Conservation (phyloP, 305 asterid species). For the Coffea humblotiana region DNA sequence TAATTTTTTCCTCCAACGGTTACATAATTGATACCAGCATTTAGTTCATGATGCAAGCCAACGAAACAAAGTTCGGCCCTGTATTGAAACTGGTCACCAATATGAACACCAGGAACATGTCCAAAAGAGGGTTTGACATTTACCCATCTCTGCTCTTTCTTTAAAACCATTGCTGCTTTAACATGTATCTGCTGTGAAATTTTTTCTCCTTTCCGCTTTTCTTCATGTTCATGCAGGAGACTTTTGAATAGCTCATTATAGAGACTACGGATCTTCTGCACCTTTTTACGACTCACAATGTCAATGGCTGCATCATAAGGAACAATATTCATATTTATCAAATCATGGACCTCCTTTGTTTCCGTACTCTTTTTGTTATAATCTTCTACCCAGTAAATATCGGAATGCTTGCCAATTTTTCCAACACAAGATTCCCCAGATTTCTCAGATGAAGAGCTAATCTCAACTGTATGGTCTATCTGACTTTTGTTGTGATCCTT, state of each 20-base stretch:
- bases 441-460: no score
- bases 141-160: constrained; percentile 23
- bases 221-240: constrained; percentile 16
- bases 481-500: constrained; percentile 9
- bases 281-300: constrained; percentile 10
- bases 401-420: background rate
- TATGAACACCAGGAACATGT: constrained; percentile 36
- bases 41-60: constrained; percentile 30
- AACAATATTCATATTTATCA: constrained; percentile 22
- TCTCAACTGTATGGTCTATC: background rate
- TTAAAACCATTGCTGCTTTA: constrained; percentile 31
- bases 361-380: background rate
- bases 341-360: background rate
- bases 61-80: constrained; percentile 31
- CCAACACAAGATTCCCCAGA: background rate
- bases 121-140: constrained; percentile 20
- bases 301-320: constrained; percentile 24
- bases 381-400: background rate
- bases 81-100: constrained; percentile 32
- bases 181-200: background rate
- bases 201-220: background rate
- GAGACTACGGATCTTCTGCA: constrained; percentile 12
- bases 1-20: background rate
- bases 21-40: constrained; percentile 22
- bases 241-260: constrained; percentile 17